Evolutionary conservation across 768 basidiomycete species (phyloP).

Genomic region (Lactarius sp.): DNA sequence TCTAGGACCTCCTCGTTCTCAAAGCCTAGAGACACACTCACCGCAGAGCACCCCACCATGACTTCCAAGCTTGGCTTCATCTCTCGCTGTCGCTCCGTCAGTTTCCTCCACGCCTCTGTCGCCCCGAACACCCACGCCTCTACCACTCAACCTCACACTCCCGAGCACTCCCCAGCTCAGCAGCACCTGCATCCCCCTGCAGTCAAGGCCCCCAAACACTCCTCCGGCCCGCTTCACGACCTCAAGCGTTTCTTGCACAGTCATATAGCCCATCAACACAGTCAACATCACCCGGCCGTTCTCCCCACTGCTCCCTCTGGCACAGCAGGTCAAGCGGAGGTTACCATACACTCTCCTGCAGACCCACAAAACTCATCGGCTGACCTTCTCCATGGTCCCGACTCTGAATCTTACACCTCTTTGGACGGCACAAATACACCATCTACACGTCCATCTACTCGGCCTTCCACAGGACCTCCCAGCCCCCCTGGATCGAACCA

Average conservation of each 20-base stretch:
- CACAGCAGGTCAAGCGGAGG: slow-evolving; percentile 27
- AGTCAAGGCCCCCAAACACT: slow-evolving; percentile 34
- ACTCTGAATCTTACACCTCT: slow-evolving; percentile 36
- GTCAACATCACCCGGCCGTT: slow-evolving; percentile 29
- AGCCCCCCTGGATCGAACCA: slow-evolving; percentile 25
- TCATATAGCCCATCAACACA: slow-evolving; percentile 64
- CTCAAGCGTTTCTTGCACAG: slow-evolving; percentile 93
- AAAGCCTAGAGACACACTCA: slow-evolving; percentile 11
- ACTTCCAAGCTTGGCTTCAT: slow-evolving; percentile 26
- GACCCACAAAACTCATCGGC: slow-evolving; percentile 35
- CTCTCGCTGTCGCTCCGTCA: slow-evolving; percentile 26
- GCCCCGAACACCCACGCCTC: slow-evolving; percentile 25
- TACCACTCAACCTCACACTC: slow-evolving; percentile 20
- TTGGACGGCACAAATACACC: slow-evolving; percentile 30
- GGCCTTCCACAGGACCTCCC: slow-evolving; percentile 21
- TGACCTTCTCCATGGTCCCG: slow-evolving; percentile 34
- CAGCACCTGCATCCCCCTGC: slow-evolving; percentile 15
- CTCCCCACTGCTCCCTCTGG: slow-evolving; percentile 28
- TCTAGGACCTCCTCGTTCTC: slow-evolving; percentile 17
- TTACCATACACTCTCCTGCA: slow-evolving; percentile 31
- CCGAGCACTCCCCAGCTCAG: slow-evolving; percentile 16
- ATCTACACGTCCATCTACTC: slow-evolving; percentile 27
- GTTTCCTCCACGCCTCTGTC: slow-evolving; percentile 25
- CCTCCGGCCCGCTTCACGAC: slow-evolving; percentile 79
- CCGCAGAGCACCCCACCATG: slow-evolving; percentile 30